Evolutionary conservation across 2,329 filamentous ascomycete species (phyloP), one percentile per base, ranked within the genome.

Genomic region (Clonostachys rhizophaga): DNA sequence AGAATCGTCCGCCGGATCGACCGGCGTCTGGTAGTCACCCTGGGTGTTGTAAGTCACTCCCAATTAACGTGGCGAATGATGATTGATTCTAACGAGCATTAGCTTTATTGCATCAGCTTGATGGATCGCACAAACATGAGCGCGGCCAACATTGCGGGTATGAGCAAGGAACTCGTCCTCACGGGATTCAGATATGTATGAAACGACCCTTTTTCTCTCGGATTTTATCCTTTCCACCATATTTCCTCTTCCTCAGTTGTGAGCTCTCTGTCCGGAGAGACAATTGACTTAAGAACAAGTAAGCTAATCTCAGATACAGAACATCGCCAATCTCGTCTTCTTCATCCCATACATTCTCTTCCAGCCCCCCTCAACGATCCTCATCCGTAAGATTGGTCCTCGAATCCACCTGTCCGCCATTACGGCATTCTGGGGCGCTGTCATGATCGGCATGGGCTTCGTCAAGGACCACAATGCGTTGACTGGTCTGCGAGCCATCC

Each of bases 61-160:
- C 8, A 30, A 10, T 30, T 9, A 30, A 2, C 24, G 24, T 30
- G 2, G 3, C 24, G 9, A 30, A 10, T 10, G 24, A 30, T 30
- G 24, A 30, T 30, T 10, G 24, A 30, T 30, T 30, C 24, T 30
- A 10, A 30, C 9, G 24, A 30, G 24, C 24, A 30, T 30, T 30
- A 30, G 24, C 24, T 30, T 68, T 91, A 91, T 64, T 89, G 86
- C 60, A 74, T 89, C 55, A 86, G 79, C 53, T 68, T 92, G 49
- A 88, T 92, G 81, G 89, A 94, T 59, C 75, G 89, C 34, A 89
- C 86, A 3, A 92, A 92, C 63, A 67, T 91, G 60, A 80, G 80
- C n/a, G 73, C 80, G 18, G 87, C 87, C 39, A 80, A 80, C 42
- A 85, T 92, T 60, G 87, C 89, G 17, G 88, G 78, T 45, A 79